These are phyloP conservation scores for Cordyceps tenuipes DNA, from an alignment of 2,329 filamentous ascomycete species.

Conservation along the genomic window DNA sequence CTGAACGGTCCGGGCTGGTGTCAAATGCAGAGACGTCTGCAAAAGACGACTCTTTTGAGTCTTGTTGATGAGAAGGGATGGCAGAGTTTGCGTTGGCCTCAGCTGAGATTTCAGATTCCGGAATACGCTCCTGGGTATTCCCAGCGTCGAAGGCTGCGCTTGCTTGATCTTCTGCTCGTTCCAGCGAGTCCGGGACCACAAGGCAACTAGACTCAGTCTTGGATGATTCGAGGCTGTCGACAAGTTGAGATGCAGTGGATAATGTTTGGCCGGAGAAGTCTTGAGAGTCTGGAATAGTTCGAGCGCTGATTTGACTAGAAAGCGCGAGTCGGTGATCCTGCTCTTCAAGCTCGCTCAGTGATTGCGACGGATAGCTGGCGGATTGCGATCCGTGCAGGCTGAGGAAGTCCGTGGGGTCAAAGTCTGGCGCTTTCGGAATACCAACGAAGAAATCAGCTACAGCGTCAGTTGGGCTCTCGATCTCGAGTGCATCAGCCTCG, in stretches of 20 bases:
- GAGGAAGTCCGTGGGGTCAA: conserved; percentile 28
- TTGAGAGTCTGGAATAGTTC: conserved; percentile 38
- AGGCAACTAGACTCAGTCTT: background rate
- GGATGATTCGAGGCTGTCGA: conserved; percentile 7
- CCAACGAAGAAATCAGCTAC: conserved; percentile 21
- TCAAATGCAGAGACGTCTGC: background rate
- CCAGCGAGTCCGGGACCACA: conserved; percentile 15
- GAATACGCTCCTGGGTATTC: background rate
- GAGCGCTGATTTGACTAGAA: conserved; percentile 24
- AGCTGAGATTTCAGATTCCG: background rate
- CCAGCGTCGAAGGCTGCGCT: background rate
- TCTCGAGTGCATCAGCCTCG: conserved; percentile 15
- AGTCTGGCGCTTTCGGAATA: conserved; percentile 22
- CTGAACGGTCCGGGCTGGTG: background rate
- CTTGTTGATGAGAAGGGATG: conserved; percentile 5
- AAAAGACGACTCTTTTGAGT: background rate
- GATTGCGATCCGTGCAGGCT: conserved; percentile 24
- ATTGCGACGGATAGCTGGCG: conserved; percentile 23
- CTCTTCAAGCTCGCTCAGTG: conserved; percentile 28
- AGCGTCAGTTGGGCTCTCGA: conserved; percentile 7
- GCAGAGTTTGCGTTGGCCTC: background rate
- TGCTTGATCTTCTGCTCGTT: background rate
- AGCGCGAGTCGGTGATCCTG: conserved; percentile 25
- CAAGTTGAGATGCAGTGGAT: conserved; percentile 13
- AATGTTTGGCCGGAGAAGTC: conserved; percentile 23